These are phyloP conservation scores for Pyrenochaeta sp. DNA, from an alignment of 2,329 filamentous ascomycete species.

Conservation along the genomic window DNA sequence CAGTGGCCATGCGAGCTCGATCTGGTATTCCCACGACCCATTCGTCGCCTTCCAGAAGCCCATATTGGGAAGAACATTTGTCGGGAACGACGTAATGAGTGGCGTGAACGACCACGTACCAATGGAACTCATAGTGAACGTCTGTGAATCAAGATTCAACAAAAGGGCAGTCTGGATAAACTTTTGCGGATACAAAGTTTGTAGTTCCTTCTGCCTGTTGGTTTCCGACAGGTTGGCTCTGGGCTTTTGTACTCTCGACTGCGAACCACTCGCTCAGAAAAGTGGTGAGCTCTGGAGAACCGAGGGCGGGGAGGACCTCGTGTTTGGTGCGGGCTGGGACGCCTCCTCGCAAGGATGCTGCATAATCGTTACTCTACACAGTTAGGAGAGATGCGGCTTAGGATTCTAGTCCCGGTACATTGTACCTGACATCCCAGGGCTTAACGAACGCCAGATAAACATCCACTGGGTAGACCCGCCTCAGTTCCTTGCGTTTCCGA, in stretches of 20 bases:
- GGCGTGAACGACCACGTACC: slow-evolving; percentile 40
- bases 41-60: slow-evolving; percentile 41
- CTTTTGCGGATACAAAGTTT: neutral
- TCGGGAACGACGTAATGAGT: slow-evolving; percentile 30
- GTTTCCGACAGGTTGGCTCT: slow-evolving; percentile 3
- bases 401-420: slow-evolving; percentile 14
- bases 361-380: slow-evolving; percentile 5
- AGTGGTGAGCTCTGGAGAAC: neutral
- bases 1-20: slow-evolving; percentile 42
- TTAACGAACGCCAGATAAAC: slow-evolving; percentile 9
- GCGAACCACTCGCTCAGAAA: neutral
- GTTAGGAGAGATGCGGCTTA: slow-evolving; percentile 12
- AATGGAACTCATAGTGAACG: slow-evolving; percentile 22
- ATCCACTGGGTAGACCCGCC: neutral
- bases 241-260: slow-evolving; percentile 2
- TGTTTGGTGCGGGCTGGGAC: slow-evolving; percentile 8
- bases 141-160: too few relatives aligned
- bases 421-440: slow-evolving; percentile 8
- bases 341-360: slow-evolving; percentile 8
- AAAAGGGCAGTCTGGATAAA: slow-evolving; percentile 1
- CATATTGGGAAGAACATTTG: slow-evolving; percentile 36
- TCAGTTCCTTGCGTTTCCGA: neutral
- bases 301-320: slow-evolving; percentile 9
- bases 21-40: slow-evolving; percentile 44
- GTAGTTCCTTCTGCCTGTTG: neutral